Evolutionary conservation across 2,329 filamentous ascomycete species (phyloP).

Genomic region (Exophiala sp.): DNA sequence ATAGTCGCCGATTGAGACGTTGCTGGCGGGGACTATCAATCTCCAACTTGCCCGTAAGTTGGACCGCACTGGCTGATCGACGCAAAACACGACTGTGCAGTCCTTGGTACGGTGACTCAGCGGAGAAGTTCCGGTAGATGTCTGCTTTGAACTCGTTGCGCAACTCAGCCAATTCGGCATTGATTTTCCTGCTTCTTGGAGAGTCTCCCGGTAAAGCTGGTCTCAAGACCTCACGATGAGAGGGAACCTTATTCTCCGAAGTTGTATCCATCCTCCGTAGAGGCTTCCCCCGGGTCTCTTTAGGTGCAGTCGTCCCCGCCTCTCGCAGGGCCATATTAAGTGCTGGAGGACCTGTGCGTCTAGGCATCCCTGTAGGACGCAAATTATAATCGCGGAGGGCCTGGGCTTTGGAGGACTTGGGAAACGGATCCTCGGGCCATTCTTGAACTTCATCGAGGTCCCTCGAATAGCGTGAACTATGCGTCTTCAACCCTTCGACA

Average conservation of each 20-base stretch:
- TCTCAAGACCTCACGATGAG: slow-evolving; percentile 22
- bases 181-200: slow-evolving; percentile 22
- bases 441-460: slow-evolving; percentile 15
- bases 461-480: slow-evolving; percentile 9
- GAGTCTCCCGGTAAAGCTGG: slow-evolving; percentile 21
- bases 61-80: slow-evolving; percentile 24
- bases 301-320: slow-evolving; percentile 10
- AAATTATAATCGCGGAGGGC: slow-evolving; percentile 8
- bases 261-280: slow-evolving; percentile 5
- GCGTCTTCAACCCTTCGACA: slow-evolving; percentile 17
- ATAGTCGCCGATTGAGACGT: slow-evolving; percentile 40
- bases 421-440: slow-evolving; percentile 10
- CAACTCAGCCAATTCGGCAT: slow-evolving; percentile 21
- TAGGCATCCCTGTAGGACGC: slow-evolving; percentile 3
- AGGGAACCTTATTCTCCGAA: slow-evolving; percentile 13
- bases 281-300: neutral
- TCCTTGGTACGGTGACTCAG: slow-evolving; percentile 20
- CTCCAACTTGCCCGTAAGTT: slow-evolving; percentile 6
- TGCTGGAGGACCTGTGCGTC: slow-evolving; percentile 9
- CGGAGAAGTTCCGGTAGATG: slow-evolving; percentile 24
- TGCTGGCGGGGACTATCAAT: slow-evolving; percentile 18
- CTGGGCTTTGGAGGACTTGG: slow-evolving; percentile 10
- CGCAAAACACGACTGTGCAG: slow-evolving; percentile 21
- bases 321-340: slow-evolving; percentile 18
- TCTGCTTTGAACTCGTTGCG: slow-evolving; percentile 23